Conservation (phyloP, 73 alveolate genomes). For the Paramecium primaurelia region DNA sequence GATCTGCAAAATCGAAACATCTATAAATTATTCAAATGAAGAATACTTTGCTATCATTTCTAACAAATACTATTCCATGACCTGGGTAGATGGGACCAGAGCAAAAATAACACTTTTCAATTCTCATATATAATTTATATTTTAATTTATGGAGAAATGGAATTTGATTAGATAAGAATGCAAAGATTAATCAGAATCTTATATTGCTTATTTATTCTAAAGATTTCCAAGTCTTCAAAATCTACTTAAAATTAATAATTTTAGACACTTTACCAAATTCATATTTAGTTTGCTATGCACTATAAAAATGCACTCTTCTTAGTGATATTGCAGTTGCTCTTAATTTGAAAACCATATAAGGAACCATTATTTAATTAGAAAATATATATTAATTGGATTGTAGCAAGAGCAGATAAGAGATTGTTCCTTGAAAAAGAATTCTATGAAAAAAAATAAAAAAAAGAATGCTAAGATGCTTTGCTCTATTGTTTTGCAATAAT, state of each 20-base stretch:
- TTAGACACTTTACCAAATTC: background rate
- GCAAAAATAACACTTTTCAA: constrained; percentile 97
- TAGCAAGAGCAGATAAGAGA: background rate
- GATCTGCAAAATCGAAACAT: constrained; percentile 98
- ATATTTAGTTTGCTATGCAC: background rate
- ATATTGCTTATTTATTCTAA: background rate
- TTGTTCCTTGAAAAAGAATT: background rate
- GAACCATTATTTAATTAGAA: background rate
- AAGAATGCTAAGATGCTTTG: background rate
- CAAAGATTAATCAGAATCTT: background rate
- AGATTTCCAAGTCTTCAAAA: background rate
- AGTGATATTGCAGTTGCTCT: background rate
- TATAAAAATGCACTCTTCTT: background rate
- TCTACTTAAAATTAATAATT: background rate
- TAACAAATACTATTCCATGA: constrained; percentile 92
- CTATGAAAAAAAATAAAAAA: background rate
- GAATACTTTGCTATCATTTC: constrained; percentile 94
- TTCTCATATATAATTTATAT: constrained; percentile 78
- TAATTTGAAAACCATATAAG: background rate
- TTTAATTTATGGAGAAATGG: background rate
- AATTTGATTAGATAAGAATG: background rate
- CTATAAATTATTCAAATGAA: background rate
- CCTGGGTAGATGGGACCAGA: constrained; percentile 97
- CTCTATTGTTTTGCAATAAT: constrained; percentile 72
- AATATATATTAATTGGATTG: no score